Conservation (phyloP, 345 rosid species). For the Eutrema heterophyllum region DNA sequence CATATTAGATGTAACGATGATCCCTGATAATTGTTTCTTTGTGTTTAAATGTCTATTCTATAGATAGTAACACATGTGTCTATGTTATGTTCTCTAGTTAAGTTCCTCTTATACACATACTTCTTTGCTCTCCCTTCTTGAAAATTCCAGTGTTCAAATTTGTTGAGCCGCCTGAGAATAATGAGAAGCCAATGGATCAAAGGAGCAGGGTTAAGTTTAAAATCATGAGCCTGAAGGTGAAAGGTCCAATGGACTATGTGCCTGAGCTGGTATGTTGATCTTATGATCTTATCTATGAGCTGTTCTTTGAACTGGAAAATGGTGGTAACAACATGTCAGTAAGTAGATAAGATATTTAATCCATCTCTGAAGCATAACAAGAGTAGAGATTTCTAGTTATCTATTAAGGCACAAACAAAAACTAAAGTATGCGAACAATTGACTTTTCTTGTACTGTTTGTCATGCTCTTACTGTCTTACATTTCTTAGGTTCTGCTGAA, state of each 20-base stretch:
- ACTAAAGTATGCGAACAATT: background rate
- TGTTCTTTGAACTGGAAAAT: background rate
- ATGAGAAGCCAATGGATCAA: slow-evolving; percentile 88
- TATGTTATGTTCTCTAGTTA: background rate
- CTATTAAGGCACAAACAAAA: background rate
- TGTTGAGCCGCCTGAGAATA: slow-evolving; percentile 91
- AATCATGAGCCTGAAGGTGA: slow-evolving; percentile 92
- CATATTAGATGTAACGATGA: background rate
- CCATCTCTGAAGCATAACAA: background rate
- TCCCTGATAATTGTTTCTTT: background rate
- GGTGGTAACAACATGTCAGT: background rate
- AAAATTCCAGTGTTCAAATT: slow-evolving; percentile 73
- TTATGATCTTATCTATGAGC: background rate
- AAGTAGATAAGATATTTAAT: background rate
- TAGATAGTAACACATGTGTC: background rate
- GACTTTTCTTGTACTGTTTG: background rate
- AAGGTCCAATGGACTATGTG: slow-evolving; percentile 77
- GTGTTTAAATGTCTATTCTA: background rate
- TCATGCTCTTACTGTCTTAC: background rate
- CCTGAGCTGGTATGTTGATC: slow-evolving; percentile 86
- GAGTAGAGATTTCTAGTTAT: background rate
- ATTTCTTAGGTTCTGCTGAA: background rate
- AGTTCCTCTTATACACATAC: background rate
- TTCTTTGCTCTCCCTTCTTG: background rate
- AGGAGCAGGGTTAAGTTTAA: slow-evolving; percentile 89